A percentile compares a stretch with the other conserved stretches of the same genome.
Evolutionary conservation across 495 filamentous ascomycete genomes (phyloP).

Genomic region (Penicillium robsamsonii): DNA sequence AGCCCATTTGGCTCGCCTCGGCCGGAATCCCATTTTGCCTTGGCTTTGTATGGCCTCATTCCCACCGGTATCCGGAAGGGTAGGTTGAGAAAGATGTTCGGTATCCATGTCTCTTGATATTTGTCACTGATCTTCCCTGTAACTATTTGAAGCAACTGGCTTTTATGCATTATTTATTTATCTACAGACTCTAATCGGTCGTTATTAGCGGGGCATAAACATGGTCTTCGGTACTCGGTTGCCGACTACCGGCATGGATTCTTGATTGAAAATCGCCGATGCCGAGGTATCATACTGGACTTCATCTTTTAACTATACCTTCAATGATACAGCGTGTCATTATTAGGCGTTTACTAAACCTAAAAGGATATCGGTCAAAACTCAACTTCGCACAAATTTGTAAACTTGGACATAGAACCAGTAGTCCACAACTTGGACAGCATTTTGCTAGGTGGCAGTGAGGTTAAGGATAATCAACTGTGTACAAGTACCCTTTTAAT

Average conservation of each 20-base stretch:
- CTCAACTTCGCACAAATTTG: too few species aligned
- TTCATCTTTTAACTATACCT: background rate
- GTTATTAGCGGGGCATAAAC: background rate
- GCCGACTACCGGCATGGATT: background rate
- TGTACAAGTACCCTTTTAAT: too few species aligned
- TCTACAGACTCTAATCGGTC: background rate
- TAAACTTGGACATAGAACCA: too few species aligned
- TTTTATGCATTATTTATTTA: background rate
- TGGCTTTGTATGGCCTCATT: background rate
- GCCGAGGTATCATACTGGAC: background rate
- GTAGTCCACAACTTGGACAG: too few species aligned
- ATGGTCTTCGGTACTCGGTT: background rate
- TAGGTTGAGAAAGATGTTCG: background rate
- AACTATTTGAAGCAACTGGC: background rate
- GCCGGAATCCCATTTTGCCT: background rate
- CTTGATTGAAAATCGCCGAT: background rate
- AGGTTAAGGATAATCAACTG: too few species aligned
- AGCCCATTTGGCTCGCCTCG: background rate
- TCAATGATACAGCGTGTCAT: background rate
- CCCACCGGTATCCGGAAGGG: background rate
- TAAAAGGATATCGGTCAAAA: too few species aligned
- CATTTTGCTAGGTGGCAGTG: too few species aligned
- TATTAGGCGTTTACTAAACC: background rate
- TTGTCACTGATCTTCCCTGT: background rate
- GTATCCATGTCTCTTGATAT: background rate